phyloP scores from a whole-genome alignment of 768 basidiomycete genomes.

The Dendrothele bispora region DNA sequence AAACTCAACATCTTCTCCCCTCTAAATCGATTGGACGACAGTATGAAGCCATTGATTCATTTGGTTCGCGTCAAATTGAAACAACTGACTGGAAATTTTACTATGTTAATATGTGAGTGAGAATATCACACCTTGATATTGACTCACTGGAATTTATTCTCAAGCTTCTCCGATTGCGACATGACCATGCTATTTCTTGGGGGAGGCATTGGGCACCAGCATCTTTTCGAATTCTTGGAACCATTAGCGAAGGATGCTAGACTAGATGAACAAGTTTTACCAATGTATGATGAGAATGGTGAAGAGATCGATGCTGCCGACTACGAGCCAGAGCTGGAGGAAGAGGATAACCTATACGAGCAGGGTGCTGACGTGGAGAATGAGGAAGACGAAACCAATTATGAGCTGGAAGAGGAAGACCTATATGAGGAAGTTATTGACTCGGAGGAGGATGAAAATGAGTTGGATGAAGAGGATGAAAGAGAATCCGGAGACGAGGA shows the following conservation, averaged over 20 bases:
- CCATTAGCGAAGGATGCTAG: constrained; percentile 3
- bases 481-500: too few species aligned
- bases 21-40: background rate
- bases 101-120: constrained; percentile 2
- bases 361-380: too few species aligned
- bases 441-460: too few species aligned
- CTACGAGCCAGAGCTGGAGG: too few species aligned
- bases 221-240: background rate
- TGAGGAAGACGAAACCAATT: too few species aligned
- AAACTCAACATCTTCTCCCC: background rate
- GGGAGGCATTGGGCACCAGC: background rate
- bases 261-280: background rate
- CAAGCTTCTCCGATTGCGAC: background rate
- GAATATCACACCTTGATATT: too few species aligned
- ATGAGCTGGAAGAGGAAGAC: too few species aligned
- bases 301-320: too few species aligned
- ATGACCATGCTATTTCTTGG: background rate
- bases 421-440: too few species aligned
- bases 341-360: too few species aligned
- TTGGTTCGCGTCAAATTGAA: background rate
- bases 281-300: constrained; percentile 5
- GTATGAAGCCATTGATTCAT: background rate
- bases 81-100: background rate
- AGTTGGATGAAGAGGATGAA: too few species aligned
- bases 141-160: background rate